Base-by-base conservation (phyloP, 257 asterid genomes). In the Penstemon eatonii region DNA sequence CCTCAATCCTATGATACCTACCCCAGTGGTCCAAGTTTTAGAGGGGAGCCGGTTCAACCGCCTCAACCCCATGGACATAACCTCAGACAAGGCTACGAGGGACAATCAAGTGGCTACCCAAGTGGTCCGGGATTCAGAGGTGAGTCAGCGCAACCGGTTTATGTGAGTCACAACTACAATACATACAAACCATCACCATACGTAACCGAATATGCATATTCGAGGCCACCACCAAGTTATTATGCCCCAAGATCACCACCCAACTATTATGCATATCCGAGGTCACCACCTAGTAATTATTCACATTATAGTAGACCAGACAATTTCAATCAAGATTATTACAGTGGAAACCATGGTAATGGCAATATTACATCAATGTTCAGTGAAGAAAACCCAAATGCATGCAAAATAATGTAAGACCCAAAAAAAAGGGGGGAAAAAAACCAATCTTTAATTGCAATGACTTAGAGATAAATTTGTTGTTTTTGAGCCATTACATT, bases 321-420 rank as follows among this genome's bases (percentile, higher is more conserved):
- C 18, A 78, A 76, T 63, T 82, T 79, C 70, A 71, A 58, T n/a
- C 91, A 77, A 65, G 90, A 80, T 36, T 83, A 83, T 65, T 73
- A 77, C 81, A 68, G 54, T 49, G 90, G 88, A 54, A 83, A 70
- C 80, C 68, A 69, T 33, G 76, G 84, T 63, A 79, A 76, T 63
- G 91, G 82, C 45, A 81, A 79, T 74, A 81, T 87, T 58, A 74
- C 88, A 15, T 82, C 96, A 7, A 79, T 87, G 68, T 92, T 92
- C 76, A 89, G 98, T 18, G 98, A 92, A 75, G 98, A 92, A 79
- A 89, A 89, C 82, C 96, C 98, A 71, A 89, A 89, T 79, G 84
- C 95, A 61, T 92, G 98, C 77, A 76, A 68, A 73, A 92, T 92
- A 70, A 82, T 80, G 50, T 92, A 72, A 74, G 60, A 40, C 5